A percentile compares a stretch with the other conserved stretches of the same genome.
Evolutionary conservation across 78 protist species (phyloP).

Genomic region (Cyanophora paradoxa): DNA sequence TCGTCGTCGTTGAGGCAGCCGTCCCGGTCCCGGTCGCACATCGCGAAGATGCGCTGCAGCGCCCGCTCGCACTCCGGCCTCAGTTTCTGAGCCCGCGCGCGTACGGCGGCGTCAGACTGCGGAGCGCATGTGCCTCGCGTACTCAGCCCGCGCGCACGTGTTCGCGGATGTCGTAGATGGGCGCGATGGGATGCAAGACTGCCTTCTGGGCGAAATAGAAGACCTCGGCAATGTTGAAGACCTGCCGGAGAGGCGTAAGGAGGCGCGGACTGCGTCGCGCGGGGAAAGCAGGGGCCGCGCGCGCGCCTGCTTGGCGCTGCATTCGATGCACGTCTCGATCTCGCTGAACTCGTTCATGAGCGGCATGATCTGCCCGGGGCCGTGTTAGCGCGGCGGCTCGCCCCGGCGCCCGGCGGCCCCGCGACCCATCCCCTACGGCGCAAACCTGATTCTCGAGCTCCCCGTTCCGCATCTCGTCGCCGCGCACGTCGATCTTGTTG

Average conservation of each 20-base stretch:
- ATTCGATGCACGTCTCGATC: constrained; percentile 20
- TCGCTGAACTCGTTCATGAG: background rate
- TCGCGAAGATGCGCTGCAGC: constrained; percentile 1
- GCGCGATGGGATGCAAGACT: constrained; percentile 25
- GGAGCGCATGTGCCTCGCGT: too few relatives aligned
- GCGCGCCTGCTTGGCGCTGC: background rate
- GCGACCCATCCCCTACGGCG: too few relatives aligned
- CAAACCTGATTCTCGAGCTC: background rate
- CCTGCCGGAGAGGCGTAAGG: too few relatives aligned
- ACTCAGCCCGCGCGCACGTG: constrained; percentile 5
- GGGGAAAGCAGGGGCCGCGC: too few relatives aligned
- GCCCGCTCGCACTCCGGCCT: too few relatives aligned
- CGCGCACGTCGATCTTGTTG: background rate
- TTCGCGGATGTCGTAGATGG: constrained; percentile 3
- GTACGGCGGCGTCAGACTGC: too few relatives aligned
- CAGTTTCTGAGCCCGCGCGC: background rate
- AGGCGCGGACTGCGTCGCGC: too few relatives aligned
- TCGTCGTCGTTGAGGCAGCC: constrained; percentile 11
- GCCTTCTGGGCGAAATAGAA: constrained; percentile 27
- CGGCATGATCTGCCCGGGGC: background rate
- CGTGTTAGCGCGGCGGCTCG: too few relatives aligned
- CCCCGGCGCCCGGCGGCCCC: too few relatives aligned
- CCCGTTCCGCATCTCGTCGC: background rate
- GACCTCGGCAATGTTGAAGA: constrained; percentile 11
- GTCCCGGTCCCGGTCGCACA: constrained; percentile 7